A percentile compares a stretch with the other conserved stretches of the same genome.
Evolutionary conservation across 192 early-diverging fungal species (phyloP).

Genomic region (Podila verticillata): DNA sequence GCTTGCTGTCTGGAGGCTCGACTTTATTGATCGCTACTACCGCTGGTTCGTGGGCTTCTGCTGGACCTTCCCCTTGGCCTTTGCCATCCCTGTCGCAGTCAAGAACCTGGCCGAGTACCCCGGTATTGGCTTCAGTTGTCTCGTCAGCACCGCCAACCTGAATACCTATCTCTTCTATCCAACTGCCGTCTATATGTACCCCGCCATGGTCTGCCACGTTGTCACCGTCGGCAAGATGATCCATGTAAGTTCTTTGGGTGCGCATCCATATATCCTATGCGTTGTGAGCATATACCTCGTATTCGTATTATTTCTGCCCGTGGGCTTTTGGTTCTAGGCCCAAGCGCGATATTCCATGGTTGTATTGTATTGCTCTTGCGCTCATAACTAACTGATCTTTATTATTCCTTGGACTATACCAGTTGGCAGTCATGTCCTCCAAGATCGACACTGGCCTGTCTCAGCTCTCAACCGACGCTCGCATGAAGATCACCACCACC

Average conservation of each 20-base stretch:
- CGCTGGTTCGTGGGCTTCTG: constrained; percentile 31
- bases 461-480: constrained; percentile 33
- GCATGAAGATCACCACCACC: constrained; percentile 30
- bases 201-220: constrained; percentile 37
- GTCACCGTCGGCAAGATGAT: constrained; percentile 45
- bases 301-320: too few species aligned
- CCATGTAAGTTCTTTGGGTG: constrained; percentile 9
- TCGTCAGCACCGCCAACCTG: constrained; percentile 27
- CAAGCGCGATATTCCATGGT: too few species aligned
- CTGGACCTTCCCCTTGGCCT: constrained; percentile 29
- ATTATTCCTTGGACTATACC: too few species aligned
- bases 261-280: too few species aligned
- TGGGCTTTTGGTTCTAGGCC: too few species aligned
- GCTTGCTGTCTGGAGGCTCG: constrained; percentile 4
- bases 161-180: constrained; percentile 49
- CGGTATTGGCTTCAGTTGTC: constrained; percentile 44
- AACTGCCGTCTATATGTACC: constrained; percentile 41
- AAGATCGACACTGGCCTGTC: constrained; percentile 38
- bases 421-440: constrained; percentile 42
- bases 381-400: background rate
- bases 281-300: too few species aligned
- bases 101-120: constrained; percentile 42
- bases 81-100: constrained; percentile 45
- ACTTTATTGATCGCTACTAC: constrained; percentile 23
- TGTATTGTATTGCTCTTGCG: too few species aligned